Conservation (phyloP, 2,329 filamentous ascomycete species). For the Venturia aucupariae region DNA sequence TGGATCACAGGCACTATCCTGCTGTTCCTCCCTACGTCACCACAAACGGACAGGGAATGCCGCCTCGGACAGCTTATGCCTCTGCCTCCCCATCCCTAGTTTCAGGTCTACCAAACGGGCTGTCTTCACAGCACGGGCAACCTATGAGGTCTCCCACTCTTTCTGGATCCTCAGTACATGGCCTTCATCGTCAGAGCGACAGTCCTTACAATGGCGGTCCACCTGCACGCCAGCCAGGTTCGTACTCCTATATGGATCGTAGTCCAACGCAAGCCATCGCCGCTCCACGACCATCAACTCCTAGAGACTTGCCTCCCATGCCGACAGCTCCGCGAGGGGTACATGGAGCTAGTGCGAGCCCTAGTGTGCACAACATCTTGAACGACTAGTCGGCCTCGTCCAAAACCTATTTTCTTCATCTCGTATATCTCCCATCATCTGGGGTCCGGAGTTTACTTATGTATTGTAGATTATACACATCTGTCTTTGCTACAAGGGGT, state of each 20-base stretch:
- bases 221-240: constrained; percentile 18
- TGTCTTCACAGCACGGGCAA: constrained; percentile 3
- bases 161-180: constrained; percentile 21
- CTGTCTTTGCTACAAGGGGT: not conserved
- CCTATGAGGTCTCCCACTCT: constrained; percentile 6
- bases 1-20: not conserved
- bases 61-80: not conserved
- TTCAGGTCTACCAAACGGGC: constrained; percentile 8
- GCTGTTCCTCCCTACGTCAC: not conserved
- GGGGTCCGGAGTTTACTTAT: not conserved
- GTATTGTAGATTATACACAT: not conserved
- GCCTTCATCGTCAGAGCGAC: constrained; percentile 26
- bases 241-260: constrained; percentile 21
- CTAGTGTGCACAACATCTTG: constrained; percentile 38
- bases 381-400: constrained; percentile 11
- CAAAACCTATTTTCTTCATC: not conserved
- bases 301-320: constrained; percentile 16
- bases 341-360: constrained; percentile 36
- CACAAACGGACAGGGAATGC: not conserved
- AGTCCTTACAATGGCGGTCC: constrained; percentile 28
- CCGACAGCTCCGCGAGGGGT: constrained; percentile 27
- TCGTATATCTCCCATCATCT: not conserved
- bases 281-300: constrained; percentile 11
- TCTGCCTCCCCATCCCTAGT: not conserved
- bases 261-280: constrained; percentile 22